phyloP scores from a whole-genome alignment of 2,329 filamentous ascomycete species.

The Paecilomyces variotii region DNA sequence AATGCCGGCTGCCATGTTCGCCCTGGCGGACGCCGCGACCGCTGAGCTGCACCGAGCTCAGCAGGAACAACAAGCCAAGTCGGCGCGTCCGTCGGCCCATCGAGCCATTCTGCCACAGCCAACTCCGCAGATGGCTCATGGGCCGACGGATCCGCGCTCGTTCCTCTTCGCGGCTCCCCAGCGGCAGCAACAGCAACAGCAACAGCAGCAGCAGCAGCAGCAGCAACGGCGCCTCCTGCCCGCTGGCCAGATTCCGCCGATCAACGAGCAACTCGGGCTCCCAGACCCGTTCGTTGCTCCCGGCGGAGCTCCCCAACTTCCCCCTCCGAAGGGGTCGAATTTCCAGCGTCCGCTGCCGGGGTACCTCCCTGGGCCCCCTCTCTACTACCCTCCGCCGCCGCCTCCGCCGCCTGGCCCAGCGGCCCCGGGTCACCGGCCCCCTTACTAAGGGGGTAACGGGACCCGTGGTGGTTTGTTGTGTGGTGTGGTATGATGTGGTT shows the following conservation, averaged over 20 bases:
- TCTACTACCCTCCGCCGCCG: conserved; percentile 17
- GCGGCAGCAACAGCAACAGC: conserved; percentile 23
- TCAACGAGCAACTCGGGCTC: conserved; percentile 24
- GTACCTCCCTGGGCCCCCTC: conserved; percentile 15
- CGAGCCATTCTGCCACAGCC: conserved; percentile 25
- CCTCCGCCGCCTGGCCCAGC: conserved; percentile 3
- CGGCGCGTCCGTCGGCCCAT: conserved; percentile 24
- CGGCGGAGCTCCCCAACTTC: conserved; percentile 27
- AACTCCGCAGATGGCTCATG: conserved; percentile 13
- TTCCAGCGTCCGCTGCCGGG: conserved; percentile 25
- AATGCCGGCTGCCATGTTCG: conserved; percentile 16
- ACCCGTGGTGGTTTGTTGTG: not conserved
- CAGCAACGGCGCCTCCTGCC: conserved; percentile 30
- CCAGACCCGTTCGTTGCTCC: conserved; percentile 31
- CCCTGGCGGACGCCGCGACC: conserved; percentile 24
- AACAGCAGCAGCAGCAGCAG: conserved; percentile 27
- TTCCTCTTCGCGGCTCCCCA: conserved; percentile 19
- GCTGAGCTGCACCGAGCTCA: not conserved
- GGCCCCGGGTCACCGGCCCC: conserved; percentile 11
- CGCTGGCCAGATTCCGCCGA: conserved; percentile 19
- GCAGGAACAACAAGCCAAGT: conserved; percentile 1
- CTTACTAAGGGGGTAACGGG: conserved; percentile 4
- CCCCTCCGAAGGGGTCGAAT: conserved; percentile 31
- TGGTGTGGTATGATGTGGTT: not conserved
- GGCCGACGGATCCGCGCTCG: conserved; percentile 24